Evolutionary conservation across 1,284 basidiomycete species (phyloP).

Genomic region (Inonotus hispidus): DNA sequence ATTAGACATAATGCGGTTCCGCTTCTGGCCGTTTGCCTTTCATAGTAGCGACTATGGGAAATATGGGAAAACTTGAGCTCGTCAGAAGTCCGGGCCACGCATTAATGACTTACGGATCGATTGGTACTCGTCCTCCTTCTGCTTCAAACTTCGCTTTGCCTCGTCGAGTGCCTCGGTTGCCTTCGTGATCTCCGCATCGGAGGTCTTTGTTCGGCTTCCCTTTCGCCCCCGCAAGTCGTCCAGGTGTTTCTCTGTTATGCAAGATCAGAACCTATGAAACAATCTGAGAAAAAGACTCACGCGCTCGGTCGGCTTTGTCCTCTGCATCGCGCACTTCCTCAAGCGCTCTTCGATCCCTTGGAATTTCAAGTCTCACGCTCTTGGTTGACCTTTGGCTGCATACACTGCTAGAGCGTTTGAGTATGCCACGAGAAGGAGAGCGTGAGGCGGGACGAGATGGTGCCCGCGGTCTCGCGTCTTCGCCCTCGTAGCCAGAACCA

Average conservation of each 20-base stretch:
- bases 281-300: background rate
- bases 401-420: conserved; percentile 17
- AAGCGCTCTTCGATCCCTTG: conserved; percentile 14
- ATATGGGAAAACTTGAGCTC: background rate
- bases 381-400: conserved; percentile 18
- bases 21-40: background rate
- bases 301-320: conserved; percentile 11
- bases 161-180: conserved; percentile 11
- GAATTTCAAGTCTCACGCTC: conserved; percentile 17
- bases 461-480: conserved; percentile 4
- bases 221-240: background rate
- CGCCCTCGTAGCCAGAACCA: conserved; percentile 10
- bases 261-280: background rate
- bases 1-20: conserved; percentile 10
- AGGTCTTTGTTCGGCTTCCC: background rate
- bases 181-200: conserved; percentile 8
- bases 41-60: conserved; percentile 8
- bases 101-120: conserved; percentile 5
- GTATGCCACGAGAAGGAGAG: conserved; percentile 15
- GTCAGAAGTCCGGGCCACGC: background rate
- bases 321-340: conserved; percentile 17
- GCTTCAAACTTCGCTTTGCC: conserved; percentile 6
- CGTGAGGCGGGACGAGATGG: conserved; percentile 11
- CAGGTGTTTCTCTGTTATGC: background rate
- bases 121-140: conserved; percentile 7